Conservation (phyloP, 805 yeast genomes). For the Wickerhamomyces subpelliculosus region DNA sequence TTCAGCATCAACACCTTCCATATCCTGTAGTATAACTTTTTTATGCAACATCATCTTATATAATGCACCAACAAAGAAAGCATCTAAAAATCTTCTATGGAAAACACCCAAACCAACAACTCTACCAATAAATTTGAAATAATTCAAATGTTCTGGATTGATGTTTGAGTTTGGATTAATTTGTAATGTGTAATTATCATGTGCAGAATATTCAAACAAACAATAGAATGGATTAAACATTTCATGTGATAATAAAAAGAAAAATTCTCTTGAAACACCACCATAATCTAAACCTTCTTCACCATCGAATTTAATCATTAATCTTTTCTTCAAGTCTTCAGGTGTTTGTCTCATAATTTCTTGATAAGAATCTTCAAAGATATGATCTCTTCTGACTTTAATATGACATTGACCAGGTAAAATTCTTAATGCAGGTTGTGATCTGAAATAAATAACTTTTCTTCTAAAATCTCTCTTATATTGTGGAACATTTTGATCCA, state of each 20-base stretch:
- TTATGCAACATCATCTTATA: constrained; percentile 96
- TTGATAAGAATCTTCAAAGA: constrained; percentile 96
- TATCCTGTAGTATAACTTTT: constrained; percentile 90
- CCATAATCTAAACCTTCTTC: constrained; percentile 99
- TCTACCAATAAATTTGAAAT: constrained; percentile 97
- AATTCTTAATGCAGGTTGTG: constrained; percentile 95
- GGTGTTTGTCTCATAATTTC: constrained; percentile 99
- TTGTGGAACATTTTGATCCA: constrained; percentile 98
- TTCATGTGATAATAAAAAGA: constrained; percentile 93
- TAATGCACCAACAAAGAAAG: constrained; percentile 96
- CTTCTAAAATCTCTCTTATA: constrained; percentile 98
- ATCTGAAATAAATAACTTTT: constrained; percentile 93
- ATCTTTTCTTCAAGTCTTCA: constrained; percentile 92
- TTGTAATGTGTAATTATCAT: constrained; percentile 95
- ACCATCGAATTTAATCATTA: constrained; percentile 98
- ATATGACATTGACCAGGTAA: constrained; percentile 98
- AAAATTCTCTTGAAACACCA: constrained; percentile 97
- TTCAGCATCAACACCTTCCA: constrained; percentile 99
- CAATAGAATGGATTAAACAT: constrained; percentile 99
- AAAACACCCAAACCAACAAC: constrained; percentile 97
- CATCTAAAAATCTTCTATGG: constrained; percentile 96
- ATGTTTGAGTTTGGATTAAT: constrained; percentile 96
- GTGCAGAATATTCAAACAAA: constrained; percentile 93
- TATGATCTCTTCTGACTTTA: constrained; percentile 93
- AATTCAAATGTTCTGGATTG: constrained; percentile 96